These are phyloP conservation scores for Asterella californica DNA, from an alignment of 225 moss, liverwort and hornwort species.

Conservation along the genomic window DNA sequence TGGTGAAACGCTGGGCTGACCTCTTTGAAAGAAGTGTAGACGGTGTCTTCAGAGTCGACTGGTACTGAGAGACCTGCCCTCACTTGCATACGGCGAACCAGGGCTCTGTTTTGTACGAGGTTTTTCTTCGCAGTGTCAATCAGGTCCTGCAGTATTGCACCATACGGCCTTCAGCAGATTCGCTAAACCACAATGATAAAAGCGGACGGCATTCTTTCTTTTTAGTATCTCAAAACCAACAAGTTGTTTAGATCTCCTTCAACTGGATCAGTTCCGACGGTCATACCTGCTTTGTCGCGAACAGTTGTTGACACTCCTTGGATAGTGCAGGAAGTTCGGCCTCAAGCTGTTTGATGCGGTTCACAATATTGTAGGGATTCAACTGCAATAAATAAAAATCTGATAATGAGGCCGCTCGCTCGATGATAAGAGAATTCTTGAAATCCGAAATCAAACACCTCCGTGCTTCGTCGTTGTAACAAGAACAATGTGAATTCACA, in stretches of 20 bases:
- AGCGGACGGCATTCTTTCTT: neutral
- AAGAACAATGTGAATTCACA: too few relatives aligned
- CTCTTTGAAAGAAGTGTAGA: conserved; percentile 38
- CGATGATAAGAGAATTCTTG: neutral
- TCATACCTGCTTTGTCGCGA: conserved; percentile 38
- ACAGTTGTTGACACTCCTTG: conserved; percentile 37
- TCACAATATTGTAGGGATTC: conserved; percentile 41
- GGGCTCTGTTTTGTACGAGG: conserved; percentile 41
- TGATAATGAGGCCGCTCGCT: neutral
- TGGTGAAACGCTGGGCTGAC: conserved; percentile 5
- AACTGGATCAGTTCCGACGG: too few relatives aligned
- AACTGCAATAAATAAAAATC: conserved; percentile 8
- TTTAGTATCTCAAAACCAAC: neutral
- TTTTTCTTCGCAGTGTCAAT: conserved; percentile 38
- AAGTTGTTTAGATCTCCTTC: neutral
- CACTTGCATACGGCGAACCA: conserved; percentile 33
- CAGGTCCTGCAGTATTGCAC: conserved; percentile 25
- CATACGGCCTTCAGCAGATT: neutral
- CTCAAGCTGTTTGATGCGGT: conserved; percentile 41
- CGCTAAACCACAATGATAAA: neutral
- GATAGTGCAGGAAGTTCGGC: conserved; percentile 36
- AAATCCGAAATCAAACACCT: too few relatives aligned
- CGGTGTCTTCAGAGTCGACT: conserved; percentile 35
- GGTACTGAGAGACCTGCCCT: conserved; percentile 39
- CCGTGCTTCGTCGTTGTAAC: neutral